Evolutionary conservation across 2,329 filamentous ascomycete species (phyloP), one percentile per base, ranked within the genome.

Genomic region (Colletotrichum tropicicola): DNA sequence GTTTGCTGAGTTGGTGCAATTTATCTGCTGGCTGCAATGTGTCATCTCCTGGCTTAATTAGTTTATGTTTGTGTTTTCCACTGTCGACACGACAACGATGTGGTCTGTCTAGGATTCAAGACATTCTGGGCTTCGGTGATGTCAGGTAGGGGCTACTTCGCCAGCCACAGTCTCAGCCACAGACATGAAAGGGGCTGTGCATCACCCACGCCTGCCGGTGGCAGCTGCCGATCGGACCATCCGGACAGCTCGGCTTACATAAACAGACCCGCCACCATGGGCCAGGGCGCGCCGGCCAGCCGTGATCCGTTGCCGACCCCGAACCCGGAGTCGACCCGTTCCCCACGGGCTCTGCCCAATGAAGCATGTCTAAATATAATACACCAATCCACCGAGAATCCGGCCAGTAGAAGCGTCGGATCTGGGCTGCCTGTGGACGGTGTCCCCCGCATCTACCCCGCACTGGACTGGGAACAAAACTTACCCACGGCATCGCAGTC

Each of bases 251-350:
- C 32, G 32, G 32, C 32, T 35, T 35, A 35, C 32, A 35, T 35
- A 35, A 35, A 12, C 7, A 15, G 32, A 35, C 32, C 32, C 32
- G 32, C 32, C 32, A 35, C 32, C 32, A 35, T 15, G 32, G 32
- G n/a, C 13, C 32, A n/a, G 32, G 32, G 32, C 32, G 10, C 32
- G 5, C 32, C 6, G n/a, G 32, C 32, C 17, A 57, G 41, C 53
- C 53, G 53, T 27, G 53, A 48, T 57, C 41, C 43, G 43, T 57
- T 57, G 47, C 53, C 53, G 53, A 57, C 28, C 53, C 41, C 54
- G 30, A 57, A 15, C 53, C 21, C 53, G 43, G 53, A 19, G 19
- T 19, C 28, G 32, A 13, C 41, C 54, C 15, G 12, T 48, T 57
- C 54, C 54, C 43, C 54, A 48, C 28, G 41, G 30, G 54, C 21